Base-by-base conservation (phyloP, 2,329 filamentous ascomycete species). In the Ophiosphaerella korrae region DNA sequence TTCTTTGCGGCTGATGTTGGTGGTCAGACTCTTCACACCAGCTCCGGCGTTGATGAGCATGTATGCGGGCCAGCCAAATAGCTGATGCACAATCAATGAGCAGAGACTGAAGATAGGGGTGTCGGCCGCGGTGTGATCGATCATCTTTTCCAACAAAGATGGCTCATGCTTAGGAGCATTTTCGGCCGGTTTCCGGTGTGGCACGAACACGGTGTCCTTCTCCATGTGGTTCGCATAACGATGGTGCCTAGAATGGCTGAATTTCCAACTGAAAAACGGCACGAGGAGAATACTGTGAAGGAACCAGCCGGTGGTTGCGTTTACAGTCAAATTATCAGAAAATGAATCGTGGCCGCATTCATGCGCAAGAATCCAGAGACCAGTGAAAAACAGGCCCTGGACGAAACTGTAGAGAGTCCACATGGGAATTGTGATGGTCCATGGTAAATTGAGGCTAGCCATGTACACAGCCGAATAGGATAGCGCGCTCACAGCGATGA, bases 251-350 rank as follows among this genome's bases (percentile, higher is more conserved):
- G 82, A 80, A 72, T 90, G 88, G 29, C 82, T 86, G 69, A 84
- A 85, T 75, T 88, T 85, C 87, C 87, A 90, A 42, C 83, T 85
- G 76, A 88, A 89, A 75, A 86, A 90, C 3, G 88, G 88, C 2
- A 88, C 86, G 55, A 87, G 71, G 34, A 89, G 78, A 52, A 81
- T 77, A 6, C 84, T 87, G 78, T 90, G 87, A n/a, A 85, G 73
- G 42, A 81, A 68, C 77, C 85, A 87, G 52, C 87, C 87, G 48
- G 85, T 76, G 13, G 79, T 68, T 64, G 87, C 80, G 70, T 89
- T 89, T 57, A 88, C 66, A 29, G 60, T 67, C 41, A 75, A 75
- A 70, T 82, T 78, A 18, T 75, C 70, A n/a, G 84, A 87, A 70
- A 89, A 87, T 41, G 86, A 85, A 14, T 84, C 83, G 70, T 90